Conservation (phyloP, 1,284 basidiomycete species). For the Trichosporon ovoides region DNA sequence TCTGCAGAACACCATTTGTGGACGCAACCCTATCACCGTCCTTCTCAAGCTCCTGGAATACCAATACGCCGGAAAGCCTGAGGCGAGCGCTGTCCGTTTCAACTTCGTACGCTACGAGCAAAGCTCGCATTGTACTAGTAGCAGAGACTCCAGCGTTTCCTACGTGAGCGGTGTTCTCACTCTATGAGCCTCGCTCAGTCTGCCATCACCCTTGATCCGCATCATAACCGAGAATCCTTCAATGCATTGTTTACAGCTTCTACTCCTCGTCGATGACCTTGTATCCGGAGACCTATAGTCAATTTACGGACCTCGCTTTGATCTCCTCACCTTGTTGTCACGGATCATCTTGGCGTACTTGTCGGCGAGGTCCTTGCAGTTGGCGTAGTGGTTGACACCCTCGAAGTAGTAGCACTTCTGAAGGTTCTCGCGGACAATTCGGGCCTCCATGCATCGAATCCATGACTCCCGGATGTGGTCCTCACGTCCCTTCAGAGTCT, state of each 20-base stretch:
- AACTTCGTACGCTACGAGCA: conserved; percentile 89
- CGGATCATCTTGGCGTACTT: conserved; percentile 76
- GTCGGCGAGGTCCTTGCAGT: conserved; percentile 79
- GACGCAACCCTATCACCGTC: conserved; percentile 90
- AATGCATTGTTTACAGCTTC: conserved; percentile 20
- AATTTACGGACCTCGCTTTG: background rate
- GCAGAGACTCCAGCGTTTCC: conserved; percentile 83
- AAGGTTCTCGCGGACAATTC: conserved; percentile 83
- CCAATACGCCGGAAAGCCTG: conserved; percentile 55
- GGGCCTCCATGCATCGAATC: conserved; percentile 89
- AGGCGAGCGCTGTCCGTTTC: conserved; percentile 23
- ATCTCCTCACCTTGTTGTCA: conserved; percentile 70
- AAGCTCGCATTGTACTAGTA: conserved; percentile 66
- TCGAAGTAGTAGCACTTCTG: conserved; percentile 86
- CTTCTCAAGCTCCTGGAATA: conserved; percentile 68
- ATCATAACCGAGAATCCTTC: conserved; percentile 13
- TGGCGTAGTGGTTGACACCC: conserved; percentile 85
- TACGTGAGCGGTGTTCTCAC: conserved; percentile 69
- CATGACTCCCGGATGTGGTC: conserved; percentile 82
- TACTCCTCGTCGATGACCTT: conserved; percentile 54
- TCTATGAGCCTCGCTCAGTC: conserved; percentile 1
- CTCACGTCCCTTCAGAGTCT: conserved; percentile 59
- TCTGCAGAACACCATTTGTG: conserved; percentile 88
- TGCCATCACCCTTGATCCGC: background rate
- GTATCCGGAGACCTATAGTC: conserved; percentile 56